phyloP scores from a whole-genome alignment of 2,329 filamentous ascomycete species.

The Tolypocladium capitatum region DNA sequence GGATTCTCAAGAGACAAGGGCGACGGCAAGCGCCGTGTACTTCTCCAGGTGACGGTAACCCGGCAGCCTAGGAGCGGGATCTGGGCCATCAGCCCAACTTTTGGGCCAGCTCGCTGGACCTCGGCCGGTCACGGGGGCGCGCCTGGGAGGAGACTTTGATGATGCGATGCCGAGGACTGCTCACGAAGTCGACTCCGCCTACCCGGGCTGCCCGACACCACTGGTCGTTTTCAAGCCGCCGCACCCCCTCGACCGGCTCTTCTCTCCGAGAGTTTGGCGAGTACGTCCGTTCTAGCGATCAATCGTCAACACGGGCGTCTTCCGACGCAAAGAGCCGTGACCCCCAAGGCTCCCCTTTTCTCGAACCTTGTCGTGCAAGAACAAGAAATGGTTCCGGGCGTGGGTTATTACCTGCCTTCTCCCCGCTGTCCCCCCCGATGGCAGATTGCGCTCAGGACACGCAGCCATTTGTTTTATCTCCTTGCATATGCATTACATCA shows the following conservation, averaged over 20 bases:
- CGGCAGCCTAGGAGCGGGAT: not conserved
- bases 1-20: conserved; percentile 4
- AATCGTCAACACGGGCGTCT: not conserved
- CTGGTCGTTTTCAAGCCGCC: not conserved
- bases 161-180: conserved; percentile 5
- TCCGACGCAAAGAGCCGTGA: not conserved
- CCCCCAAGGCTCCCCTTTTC: not conserved
- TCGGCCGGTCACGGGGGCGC: conserved; percentile 1
- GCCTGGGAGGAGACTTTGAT: conserved; percentile 7
- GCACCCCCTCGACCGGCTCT: not conserved
- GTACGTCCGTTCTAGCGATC: not conserved
- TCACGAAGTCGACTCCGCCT: conserved; percentile 1
- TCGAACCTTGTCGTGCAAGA: not conserved
- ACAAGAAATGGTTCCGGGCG: not conserved
- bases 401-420: not conserved
- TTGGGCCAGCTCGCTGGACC: conserved; percentile 4
- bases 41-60: not conserved
- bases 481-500: conserved; percentile 29
- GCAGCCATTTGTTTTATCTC: conserved; percentile 21
- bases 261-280: not conserved
- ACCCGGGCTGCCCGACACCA: not conserved
- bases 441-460: not conserved
- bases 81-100: not conserved
- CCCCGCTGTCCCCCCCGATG: not conserved
- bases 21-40: not conserved